A percentile compares a stretch with the other conserved stretches of the same genome.
Evolutionary conservation across 495 filamentous ascomycete species (phyloP).

Genomic region (Xylaria scruposa): DNA sequence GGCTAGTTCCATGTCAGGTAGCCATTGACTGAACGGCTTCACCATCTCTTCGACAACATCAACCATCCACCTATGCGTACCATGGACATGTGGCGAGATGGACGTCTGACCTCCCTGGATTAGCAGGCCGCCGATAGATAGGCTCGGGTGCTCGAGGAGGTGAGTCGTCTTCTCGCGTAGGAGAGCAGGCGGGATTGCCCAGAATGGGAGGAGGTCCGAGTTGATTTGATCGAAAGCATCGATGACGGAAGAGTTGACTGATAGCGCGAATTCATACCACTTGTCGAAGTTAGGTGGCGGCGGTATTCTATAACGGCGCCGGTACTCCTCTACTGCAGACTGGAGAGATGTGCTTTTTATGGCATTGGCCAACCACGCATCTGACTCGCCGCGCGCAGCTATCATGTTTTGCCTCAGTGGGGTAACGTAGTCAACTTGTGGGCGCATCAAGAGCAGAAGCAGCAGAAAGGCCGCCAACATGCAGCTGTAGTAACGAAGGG

Average conservation of each 20-base stretch:
- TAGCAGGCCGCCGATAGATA: slow-evolving; percentile 44
- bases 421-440: slow-evolving; percentile 22
- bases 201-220: slow-evolving; percentile 73
- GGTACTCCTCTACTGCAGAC: slow-evolving; percentile 64
- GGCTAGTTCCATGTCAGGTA: slow-evolving; percentile 83
- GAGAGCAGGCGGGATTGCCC: slow-evolving; percentile 66
- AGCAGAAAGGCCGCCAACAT: slow-evolving; percentile 32
- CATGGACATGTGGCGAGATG: slow-evolving; percentile 38
- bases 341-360: slow-evolving; percentile 55
- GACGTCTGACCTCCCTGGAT: slow-evolving; percentile 58
- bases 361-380: slow-evolving; percentile 50
- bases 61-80: slow-evolving; percentile 50
- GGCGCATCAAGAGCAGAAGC: slow-evolving; percentile 28
- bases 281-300: slow-evolving; percentile 71
- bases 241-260: slow-evolving; percentile 67
- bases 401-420: slow-evolving; percentile 48
- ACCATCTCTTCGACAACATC: slow-evolving; percentile 74
- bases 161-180: slow-evolving; percentile 55
- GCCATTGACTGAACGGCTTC: slow-evolving; percentile 66
- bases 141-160: slow-evolving; percentile 36
- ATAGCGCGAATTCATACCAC: slow-evolving; percentile 76
- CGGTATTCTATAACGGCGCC: slow-evolving; percentile 56
- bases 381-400: slow-evolving; percentile 54
- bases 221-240: slow-evolving; percentile 80
- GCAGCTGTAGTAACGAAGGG: slow-evolving; percentile 31